A percentile compares a stretch with the other conserved stretches of the same genome.
phyloP scores from a whole-genome alignment of 495 filamentous ascomycete genomes.

The Neurospora sp. region DNA sequence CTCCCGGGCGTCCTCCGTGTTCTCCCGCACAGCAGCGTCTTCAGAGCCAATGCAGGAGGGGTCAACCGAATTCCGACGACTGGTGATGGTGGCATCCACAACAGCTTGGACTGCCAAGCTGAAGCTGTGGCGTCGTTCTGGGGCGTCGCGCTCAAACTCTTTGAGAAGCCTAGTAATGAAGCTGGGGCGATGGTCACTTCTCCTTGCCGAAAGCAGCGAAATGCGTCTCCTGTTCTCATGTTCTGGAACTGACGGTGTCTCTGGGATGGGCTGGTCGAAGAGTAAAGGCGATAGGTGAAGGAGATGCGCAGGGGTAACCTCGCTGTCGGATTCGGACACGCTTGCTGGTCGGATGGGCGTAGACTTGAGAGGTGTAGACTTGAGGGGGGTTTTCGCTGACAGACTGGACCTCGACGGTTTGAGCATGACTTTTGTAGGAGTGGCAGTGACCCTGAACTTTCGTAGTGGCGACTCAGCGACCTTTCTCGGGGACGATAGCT shows the following conservation, averaged over 20 bases:
- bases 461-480: conserved; percentile 19
- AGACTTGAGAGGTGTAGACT: conserved; percentile 6
- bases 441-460: conserved; percentile 15
- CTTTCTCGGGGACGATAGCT: conserved; percentile 11
- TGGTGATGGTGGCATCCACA: background rate
- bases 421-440: conserved; percentile 18
- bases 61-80: background rate
- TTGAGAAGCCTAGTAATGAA: conserved; percentile 9
- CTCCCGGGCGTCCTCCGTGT: background rate
- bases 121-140: conserved; percentile 23
- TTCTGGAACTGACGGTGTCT: conserved; percentile 7
- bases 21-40: background rate
- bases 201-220: conserved; percentile 18
- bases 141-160: conserved; percentile 5
- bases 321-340: background rate
- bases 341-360: background rate
- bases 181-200: conserved; percentile 17
- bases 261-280: conserved; percentile 21
- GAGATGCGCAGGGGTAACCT: background rate
- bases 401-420: conserved; percentile 14
- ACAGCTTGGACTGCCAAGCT: background rate
- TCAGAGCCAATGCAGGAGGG: background rate
- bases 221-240: conserved; percentile 19
- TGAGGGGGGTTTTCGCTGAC: conserved; percentile 11
- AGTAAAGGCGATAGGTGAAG: conserved; percentile 15